These are phyloP conservation scores for Aureobasidium sp. DNA, from an alignment of 2,329 filamentous ascomycete genomes.

Conservation along the genomic window DNA sequence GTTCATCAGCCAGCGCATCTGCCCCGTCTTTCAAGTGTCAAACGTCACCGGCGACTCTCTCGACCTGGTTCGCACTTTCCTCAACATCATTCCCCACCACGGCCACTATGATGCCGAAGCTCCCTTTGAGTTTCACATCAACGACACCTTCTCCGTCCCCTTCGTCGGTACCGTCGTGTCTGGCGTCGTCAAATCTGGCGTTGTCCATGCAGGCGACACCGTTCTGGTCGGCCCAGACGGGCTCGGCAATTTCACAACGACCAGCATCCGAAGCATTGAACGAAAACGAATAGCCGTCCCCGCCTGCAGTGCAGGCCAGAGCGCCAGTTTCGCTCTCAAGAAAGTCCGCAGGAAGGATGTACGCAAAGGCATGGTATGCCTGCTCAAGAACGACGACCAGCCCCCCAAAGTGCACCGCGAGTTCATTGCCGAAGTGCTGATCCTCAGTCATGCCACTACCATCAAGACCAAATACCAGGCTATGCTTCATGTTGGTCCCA, in stretches of 20 bases:
- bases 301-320: constrained; percentile 83
- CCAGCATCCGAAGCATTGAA: constrained; percentile 86
- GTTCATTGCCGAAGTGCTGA: constrained; percentile 69
- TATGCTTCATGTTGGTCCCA: constrained; percentile 93
- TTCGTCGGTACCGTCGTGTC: constrained; percentile 95
- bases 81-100: constrained; percentile 92
- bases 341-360: constrained; percentile 86
- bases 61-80: constrained; percentile 81
- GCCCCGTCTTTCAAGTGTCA: constrained; percentile 94
- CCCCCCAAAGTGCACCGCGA: constrained; percentile 48
- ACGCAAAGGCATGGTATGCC: constrained; percentile 93
- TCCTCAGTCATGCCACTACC: constrained; percentile 90
- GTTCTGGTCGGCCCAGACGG: constrained; percentile 87
- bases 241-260: constrained; percentile 80
- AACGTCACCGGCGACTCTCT: constrained; percentile 93
- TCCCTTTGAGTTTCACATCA: constrained; percentile 90
- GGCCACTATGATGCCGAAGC: constrained; percentile 84
- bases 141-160: constrained; percentile 96
- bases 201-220: constrained; percentile 83
- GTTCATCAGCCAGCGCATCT: constrained; percentile 91
- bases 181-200: constrained; percentile 76
- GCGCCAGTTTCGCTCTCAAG: constrained; percentile 83
- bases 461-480: constrained; percentile 97
- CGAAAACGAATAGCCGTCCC: constrained; percentile 86
- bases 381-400: constrained; percentile 63